Evolutionary conservation across 1,284 basidiomycete genomes (phyloP).

Genomic region (Somion occarium): DNA sequence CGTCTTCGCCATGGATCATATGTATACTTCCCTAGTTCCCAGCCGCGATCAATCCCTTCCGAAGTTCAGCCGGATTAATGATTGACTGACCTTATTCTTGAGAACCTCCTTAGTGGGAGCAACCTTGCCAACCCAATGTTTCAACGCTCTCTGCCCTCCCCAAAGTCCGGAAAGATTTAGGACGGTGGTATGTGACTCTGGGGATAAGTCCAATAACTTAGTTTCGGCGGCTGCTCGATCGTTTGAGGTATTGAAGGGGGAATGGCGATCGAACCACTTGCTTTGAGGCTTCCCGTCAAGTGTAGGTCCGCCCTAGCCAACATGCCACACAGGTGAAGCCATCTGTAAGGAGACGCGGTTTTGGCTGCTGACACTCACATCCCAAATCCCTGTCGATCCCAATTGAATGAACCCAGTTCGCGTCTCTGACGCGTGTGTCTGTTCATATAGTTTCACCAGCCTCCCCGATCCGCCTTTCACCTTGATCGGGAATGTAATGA

Average conservation of each 20-base stretch:
- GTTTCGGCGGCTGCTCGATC: constrained; percentile 45
- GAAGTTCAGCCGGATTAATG: background rate
- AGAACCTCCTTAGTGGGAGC: constrained; percentile 52
- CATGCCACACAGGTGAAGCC: too few relatives aligned
- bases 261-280: constrained; percentile 45
- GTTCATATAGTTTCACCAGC: constrained; percentile 31
- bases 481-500: constrained; percentile 61
- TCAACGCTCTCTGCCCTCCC: constrained; percentile 45
- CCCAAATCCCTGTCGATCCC: constrained; percentile 62
- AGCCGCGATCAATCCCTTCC: background rate
- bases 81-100: constrained; percentile 38
- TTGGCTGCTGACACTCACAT: too few relatives aligned
- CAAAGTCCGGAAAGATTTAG: constrained; percentile 61
- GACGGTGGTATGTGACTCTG: constrained; percentile 42
- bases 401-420: constrained; percentile 47
- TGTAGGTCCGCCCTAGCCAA: constrained; percentile 19
- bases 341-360: too few relatives aligned
- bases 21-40: constrained; percentile 48
- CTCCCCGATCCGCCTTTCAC: constrained; percentile 37
- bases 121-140: constrained; percentile 49
- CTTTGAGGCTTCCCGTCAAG: background rate
- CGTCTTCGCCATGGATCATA: constrained; percentile 53
- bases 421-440: constrained; percentile 23
- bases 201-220: constrained; percentile 47
- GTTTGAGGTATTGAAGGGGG: constrained; percentile 35